Base-by-base conservation (phyloP, 2,329 filamentous ascomycete species). In the Cordyceps sp. region DNA sequence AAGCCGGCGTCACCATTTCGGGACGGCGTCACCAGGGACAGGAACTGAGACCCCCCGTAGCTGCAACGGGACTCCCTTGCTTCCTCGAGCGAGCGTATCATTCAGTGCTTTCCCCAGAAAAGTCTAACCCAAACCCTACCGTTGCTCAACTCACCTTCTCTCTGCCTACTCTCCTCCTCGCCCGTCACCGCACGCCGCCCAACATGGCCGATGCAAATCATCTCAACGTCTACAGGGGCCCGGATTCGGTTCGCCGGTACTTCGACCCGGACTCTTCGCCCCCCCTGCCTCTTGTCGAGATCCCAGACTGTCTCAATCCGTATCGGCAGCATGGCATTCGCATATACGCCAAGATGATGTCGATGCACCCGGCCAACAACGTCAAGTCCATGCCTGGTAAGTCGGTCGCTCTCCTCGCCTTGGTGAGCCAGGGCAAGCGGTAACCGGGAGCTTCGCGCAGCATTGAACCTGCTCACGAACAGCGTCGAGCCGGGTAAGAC, bases 301-400 rank as follows among this genome's bases (percentile, higher is more conserved):
- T 77, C 4, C 71, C 71, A 0, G 55, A 58, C 13, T 51, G 49
- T 10, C 53, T 77, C 22, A 77, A 77, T 36, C 69, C 70, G 3
- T 69, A 63, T 38, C 55, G 61, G 15, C 39, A 59, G 18, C 61
- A 75, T 62, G 66, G 67, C 4, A 64, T 77, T 5, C 61, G 68
- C 10, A 72, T 77, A 32, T 75, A 73, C 39, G 71, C 72, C 24
- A 76, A 77, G 51, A 69, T 77, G 67, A 66, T 77, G 62, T 70
- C 67, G 3, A 66, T 67, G 56, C 67, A 71, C 41, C 71, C 73
- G 1, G 67, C 70, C 4, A 69, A 77, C 37, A 77, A 77, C 30
- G 72, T 77, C 40, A 77, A 77, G 44, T 61, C 65, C 3, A 61
- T 78, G 49, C 72, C 72, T 41, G 66, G 64, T 64, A 46, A 9